These are phyloP conservation scores for Linum trigynum DNA, from an alignment of 345 rosid genomes.

Conservation along the genomic window DNA sequence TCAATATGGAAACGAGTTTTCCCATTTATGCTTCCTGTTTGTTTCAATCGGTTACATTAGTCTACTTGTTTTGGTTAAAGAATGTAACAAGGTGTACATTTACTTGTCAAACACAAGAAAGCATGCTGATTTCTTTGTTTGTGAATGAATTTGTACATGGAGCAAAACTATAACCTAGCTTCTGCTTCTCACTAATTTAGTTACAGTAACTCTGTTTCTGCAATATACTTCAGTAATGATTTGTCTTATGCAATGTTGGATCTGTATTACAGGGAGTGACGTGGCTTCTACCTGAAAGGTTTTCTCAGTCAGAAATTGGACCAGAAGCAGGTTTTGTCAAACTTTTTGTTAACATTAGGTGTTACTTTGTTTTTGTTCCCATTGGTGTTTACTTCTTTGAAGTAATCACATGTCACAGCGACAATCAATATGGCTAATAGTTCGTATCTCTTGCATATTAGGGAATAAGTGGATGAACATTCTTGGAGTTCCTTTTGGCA, in stretches of 20 bases:
- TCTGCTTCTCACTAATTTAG: neutral
- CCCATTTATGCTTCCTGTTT: neutral
- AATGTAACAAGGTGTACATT: too few relatives aligned
- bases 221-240: neutral
- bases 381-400: neutral
- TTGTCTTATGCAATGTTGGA: slow-evolving; percentile 13
- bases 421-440: neutral
- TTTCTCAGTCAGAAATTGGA: slow-evolving; percentile 84
- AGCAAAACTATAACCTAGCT: too few relatives aligned
- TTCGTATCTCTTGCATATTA: too few relatives aligned
- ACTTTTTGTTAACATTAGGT: slow-evolving; percentile 27
- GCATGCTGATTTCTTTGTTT: too few relatives aligned
- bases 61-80: too few relatives aligned
- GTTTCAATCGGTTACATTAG: neutral
- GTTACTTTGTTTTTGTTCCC: slow-evolving; percentile 33
- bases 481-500: neutral
- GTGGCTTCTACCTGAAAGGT: slow-evolving; percentile 89
- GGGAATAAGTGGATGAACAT: neutral
- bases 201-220: neutral
- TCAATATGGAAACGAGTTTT: neutral
- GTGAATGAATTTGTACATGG: neutral
- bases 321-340: slow-evolving; percentile 99
- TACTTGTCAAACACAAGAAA: too few relatives aligned
- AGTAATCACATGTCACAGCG: neutral
- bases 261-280: slow-evolving; percentile 66